Percentiles rank a stretch among this genome's conserved stretches.
Conservation (phyloP, 1,284 basidiomycete species). For the Ustanciosporium gigantosporum region DNA sequence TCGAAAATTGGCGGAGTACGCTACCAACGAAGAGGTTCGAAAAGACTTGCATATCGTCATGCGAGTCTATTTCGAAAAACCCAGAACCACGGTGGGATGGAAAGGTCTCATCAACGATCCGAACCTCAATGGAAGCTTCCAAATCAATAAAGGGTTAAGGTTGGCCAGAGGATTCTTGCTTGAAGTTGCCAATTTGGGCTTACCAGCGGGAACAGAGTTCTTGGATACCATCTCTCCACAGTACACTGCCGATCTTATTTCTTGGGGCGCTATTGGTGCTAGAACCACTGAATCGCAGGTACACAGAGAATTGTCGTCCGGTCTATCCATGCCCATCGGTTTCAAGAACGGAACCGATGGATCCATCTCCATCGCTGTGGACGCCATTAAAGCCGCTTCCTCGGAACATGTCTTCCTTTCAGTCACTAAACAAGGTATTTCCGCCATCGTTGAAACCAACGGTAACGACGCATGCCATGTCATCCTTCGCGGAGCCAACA, state of each 20-base stretch:
- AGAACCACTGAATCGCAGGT: slow-evolving; percentile 85
- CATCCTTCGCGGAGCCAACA: slow-evolving; percentile 59
- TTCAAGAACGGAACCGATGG: slow-evolving; percentile 68
- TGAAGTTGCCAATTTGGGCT: slow-evolving; percentile 63
- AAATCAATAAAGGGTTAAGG: slow-evolving; percentile 96
- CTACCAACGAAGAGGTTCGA: slow-evolving; percentile 74
- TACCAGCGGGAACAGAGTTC: slow-evolving; percentile 62
- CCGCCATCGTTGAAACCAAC: slow-evolving; percentile 59
- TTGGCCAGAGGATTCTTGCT: slow-evolving; percentile 84
- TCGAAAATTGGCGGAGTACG: slow-evolving; percentile 74
- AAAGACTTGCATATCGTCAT: slow-evolving; percentile 92
- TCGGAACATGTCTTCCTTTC: slow-evolving; percentile 97
- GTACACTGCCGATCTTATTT: slow-evolving; percentile 92
- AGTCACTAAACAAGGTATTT: slow-evolving; percentile 83
- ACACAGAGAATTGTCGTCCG: slow-evolving; percentile 80
- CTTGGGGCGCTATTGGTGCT: slow-evolving; percentile 92
- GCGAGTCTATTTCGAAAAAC: slow-evolving; percentile 64
- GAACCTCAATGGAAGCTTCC: slow-evolving; percentile 77
- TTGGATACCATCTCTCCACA: slow-evolving; percentile 83
- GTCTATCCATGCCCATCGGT: slow-evolving; percentile 85
- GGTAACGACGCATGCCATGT: slow-evolving; percentile 61
- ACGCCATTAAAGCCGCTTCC: slow-evolving; percentile 90
- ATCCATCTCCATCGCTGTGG: slow-evolving; percentile 70
- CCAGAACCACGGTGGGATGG: slow-evolving; percentile 91
- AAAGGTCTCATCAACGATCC: slow-evolving; percentile 96